A percentile compares a stretch with the other conserved stretches of the same genome.
Conservation (phyloP, 2,329 filamentous ascomycete species). For the Microcyclosporella mali region DNA sequence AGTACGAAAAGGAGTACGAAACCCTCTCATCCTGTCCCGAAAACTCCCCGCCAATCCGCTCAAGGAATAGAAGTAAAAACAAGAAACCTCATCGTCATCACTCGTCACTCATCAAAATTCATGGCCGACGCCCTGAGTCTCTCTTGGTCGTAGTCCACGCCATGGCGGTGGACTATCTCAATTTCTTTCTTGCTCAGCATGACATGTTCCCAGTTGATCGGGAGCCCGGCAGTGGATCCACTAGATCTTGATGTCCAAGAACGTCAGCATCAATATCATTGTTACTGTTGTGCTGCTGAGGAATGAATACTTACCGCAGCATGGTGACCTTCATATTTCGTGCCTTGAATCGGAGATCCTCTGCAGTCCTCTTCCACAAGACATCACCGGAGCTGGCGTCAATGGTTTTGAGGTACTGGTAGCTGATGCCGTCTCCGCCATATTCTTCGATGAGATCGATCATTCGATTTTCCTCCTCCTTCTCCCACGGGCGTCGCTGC, state of each 20-base stretch:
- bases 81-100: too few relatives aligned
- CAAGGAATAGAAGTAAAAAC: too few relatives aligned
- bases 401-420: slow-evolving; percentile 40
- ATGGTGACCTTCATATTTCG: slow-evolving; percentile 47
- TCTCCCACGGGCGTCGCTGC: slow-evolving; percentile 31
- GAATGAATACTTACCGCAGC: slow-evolving; percentile 34
- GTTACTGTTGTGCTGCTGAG: too few relatives aligned
- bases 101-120: too few relatives aligned
- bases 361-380: slow-evolving; percentile 41
- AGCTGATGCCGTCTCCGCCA: slow-evolving; percentile 38
- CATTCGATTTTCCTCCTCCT: slow-evolving; percentile 38
- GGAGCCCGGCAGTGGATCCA: slow-evolving; percentile 33
- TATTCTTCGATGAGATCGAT: slow-evolving; percentile 43
- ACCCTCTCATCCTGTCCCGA: too few relatives aligned
- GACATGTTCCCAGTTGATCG: slow-evolving; percentile 41
- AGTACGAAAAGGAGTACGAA: too few relatives aligned
- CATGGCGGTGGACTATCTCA: slow-evolving; percentile 26
- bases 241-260: slow-evolving; percentile 4
- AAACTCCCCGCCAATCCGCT: too few relatives aligned
- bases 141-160: slow-evolving; percentile 24
- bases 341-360: slow-evolving; percentile 43
- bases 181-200: slow-evolving; percentile 38
- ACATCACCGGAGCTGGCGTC: slow-evolving; percentile 25
- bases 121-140: too few relatives aligned
- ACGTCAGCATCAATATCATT: slow-evolving; percentile 12